These are phyloP conservation scores for Paraphoma chrysanthemicola DNA, from an alignment of 2,329 filamentous ascomycete genomes.

Conservation along the genomic window DNA sequence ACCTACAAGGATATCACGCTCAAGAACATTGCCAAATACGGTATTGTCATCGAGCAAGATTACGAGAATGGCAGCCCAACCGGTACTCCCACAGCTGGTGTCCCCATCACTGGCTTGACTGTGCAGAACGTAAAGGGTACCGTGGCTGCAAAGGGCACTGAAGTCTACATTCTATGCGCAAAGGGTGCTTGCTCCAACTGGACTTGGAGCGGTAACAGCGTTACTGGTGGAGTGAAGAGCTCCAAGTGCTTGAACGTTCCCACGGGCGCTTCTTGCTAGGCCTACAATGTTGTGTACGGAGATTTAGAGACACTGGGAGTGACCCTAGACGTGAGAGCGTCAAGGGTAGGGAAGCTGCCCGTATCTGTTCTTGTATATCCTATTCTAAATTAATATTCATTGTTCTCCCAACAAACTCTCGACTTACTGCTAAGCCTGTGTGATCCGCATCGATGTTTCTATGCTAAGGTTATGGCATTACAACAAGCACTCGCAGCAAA, in stretches of 20 bases:
- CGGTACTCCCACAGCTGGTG: constrained; percentile 54
- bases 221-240: constrained; percentile 48
- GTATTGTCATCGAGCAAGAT: constrained; percentile 62
- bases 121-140: constrained; percentile 52
- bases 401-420: background rate
- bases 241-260: constrained; percentile 45
- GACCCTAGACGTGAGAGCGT: background rate
- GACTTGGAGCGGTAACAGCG: constrained; percentile 58
- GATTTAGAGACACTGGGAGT: background rate
- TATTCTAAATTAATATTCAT: constrained; percentile 1
- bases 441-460: background rate
- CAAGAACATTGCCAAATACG: constrained; percentile 55
- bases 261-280: constrained; percentile 43
- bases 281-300: background rate
- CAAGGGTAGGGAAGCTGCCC: background rate
- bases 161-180: constrained; percentile 65
- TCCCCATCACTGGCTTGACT: constrained; percentile 55
- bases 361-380: constrained; percentile 1
- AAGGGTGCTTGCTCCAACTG: constrained; percentile 60
- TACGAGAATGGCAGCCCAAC: constrained; percentile 57
- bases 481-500: no score
- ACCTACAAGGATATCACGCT: constrained; percentile 57
- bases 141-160: constrained; percentile 36
- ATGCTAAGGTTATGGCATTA: no score
- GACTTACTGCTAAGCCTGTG: background rate